These are phyloP conservation scores for Claviceps quebecensis DNA, from an alignment of 2,329 filamentous ascomycete species.

Conservation along the genomic window DNA sequence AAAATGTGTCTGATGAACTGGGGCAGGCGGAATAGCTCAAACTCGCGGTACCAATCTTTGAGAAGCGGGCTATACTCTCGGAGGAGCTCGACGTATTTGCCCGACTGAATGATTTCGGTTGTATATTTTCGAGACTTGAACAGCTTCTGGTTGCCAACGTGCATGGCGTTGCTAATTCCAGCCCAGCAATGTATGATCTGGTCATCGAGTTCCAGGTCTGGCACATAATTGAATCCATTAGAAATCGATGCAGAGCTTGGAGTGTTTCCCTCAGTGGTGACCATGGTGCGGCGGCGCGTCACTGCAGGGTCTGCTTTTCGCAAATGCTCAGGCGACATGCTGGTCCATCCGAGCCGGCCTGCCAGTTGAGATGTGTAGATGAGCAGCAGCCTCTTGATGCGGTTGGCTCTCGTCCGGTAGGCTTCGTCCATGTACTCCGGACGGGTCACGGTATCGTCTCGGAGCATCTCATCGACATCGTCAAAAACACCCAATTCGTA, in stretches of 20 bases:
- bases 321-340: conserved; percentile 68
- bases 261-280: conserved; percentile 39
- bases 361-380: conserved; percentile 93
- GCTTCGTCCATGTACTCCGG: conserved; percentile 60
- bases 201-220: conserved; percentile 51
- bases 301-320: conserved; percentile 44
- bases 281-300: conserved; percentile 33
- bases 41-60: conserved; percentile 64
- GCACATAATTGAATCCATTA: conserved; percentile 50
- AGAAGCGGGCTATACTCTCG: conserved; percentile 71
- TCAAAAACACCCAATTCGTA: conserved; percentile 96
- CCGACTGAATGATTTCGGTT: conserved; percentile 74
- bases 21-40: conserved; percentile 61
- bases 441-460: conserved; percentile 42
- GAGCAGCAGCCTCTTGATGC: conserved; percentile 73
- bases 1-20: conserved; percentile 61
- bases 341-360: conserved; percentile 80
- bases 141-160: conserved; percentile 74
- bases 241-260: conserved; percentile 41
- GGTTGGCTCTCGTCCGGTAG: conserved; percentile 63
- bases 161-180: conserved; percentile 84
- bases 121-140: conserved; percentile 83
- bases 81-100: conserved; percentile 68
- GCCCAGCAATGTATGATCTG: conserved; percentile 81
- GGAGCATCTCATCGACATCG: conserved; percentile 59